phyloP scores from a whole-genome alignment of 495 filamentous ascomycete genomes.

The Aspergillus taichungensis region DNA sequence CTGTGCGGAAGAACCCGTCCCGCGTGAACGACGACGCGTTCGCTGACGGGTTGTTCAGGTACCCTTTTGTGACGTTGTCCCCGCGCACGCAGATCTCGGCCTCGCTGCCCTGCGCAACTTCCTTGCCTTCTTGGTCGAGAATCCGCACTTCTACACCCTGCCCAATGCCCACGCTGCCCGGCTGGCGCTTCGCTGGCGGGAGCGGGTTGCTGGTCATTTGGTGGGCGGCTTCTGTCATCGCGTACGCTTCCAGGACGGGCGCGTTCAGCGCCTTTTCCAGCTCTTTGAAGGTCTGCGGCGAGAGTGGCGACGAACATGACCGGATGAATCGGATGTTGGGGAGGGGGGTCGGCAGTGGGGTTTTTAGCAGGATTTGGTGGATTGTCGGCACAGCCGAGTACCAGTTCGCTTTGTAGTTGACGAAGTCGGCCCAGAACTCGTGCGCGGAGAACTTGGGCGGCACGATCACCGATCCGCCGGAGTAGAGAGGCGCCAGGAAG shows the following conservation, averaged over 20 bases:
- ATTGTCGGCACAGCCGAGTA: conserved; percentile 85
- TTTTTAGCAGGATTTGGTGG: conserved; percentile 76
- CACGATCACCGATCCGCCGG: conserved; percentile 65
- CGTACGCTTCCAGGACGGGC: conserved; percentile 80
- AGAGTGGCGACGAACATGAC: conserved; percentile 74
- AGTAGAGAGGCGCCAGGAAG: conserved; percentile 63
- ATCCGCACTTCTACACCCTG: conserved; percentile 77
- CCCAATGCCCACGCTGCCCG: conserved; percentile 69
- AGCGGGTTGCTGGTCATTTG: conserved; percentile 86
- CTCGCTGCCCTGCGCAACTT: conserved; percentile 53
- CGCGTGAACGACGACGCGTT: conserved; percentile 61
- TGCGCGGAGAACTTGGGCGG: conserved; percentile 70
- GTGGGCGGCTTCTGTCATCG: conserved; percentile 86
- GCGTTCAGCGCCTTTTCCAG: conserved; percentile 63
- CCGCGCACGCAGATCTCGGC: conserved; percentile 75
- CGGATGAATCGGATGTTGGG: conserved; percentile 78
- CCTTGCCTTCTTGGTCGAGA: conserved; percentile 53
- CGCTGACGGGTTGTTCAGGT: conserved; percentile 69
- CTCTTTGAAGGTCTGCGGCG: conserved; percentile 65
- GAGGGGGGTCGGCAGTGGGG: conserved; percentile 50
- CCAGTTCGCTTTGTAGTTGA: conserved; percentile 66
- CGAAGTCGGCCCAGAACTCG: conserved; percentile 73
- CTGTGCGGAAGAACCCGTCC: conserved; percentile 71
- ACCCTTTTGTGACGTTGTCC: conserved; percentile 73
- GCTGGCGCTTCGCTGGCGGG: conserved; percentile 60